A percentile compares a stretch with the other conserved stretches of the same genome.
Evolutionary conservation across 2,329 filamentous ascomycete species (phyloP).

Genomic region (Shiraia bambusicola): DNA sequence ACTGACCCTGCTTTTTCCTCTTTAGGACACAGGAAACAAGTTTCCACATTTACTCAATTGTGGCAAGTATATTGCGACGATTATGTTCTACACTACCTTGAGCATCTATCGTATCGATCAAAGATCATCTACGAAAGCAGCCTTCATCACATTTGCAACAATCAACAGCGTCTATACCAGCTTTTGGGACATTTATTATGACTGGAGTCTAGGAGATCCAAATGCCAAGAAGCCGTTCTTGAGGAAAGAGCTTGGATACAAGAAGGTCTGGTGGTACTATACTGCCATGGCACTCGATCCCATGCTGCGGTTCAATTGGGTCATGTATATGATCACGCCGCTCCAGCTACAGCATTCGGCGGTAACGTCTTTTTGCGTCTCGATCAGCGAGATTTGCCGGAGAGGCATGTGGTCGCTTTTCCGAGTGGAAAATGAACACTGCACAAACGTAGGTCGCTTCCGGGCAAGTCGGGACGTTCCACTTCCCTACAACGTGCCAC

Average conservation of each 20-base stretch:
- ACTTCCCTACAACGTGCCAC: constrained; percentile 68
- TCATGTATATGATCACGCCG: constrained; percentile 86
- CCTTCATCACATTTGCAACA: constrained; percentile 79
- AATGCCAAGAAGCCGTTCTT: constrained; percentile 62
- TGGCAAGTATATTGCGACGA: constrained; percentile 86
- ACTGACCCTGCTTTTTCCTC: too few relatives aligned
- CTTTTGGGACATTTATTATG: constrained; percentile 94
- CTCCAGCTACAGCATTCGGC: constrained; percentile 80
- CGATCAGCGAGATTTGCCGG: constrained; percentile 76
- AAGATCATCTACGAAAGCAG: constrained; percentile 58
- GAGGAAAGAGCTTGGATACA: constrained; percentile 77
- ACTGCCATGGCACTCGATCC: constrained; percentile 79
- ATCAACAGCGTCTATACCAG: constrained; percentile 82
- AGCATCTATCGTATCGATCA: constrained; percentile 79
- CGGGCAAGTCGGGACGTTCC: constrained; percentile 86
- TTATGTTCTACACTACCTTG: constrained; percentile 74
- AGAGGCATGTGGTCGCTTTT: constrained; percentile 90
- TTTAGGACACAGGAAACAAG: constrained; percentile 71
- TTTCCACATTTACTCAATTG: constrained; percentile 94
- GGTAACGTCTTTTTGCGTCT: constrained; percentile 75
- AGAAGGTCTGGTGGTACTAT: constrained; percentile 82
- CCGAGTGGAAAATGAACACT: constrained; percentile 97
- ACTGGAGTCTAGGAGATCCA: constrained; percentile 87
- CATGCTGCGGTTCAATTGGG: constrained; percentile 87
- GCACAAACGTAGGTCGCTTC: constrained; percentile 76